Conservation (phyloP, 306 rosid species). For the Pterocarpus macrocarpus region DNA sequence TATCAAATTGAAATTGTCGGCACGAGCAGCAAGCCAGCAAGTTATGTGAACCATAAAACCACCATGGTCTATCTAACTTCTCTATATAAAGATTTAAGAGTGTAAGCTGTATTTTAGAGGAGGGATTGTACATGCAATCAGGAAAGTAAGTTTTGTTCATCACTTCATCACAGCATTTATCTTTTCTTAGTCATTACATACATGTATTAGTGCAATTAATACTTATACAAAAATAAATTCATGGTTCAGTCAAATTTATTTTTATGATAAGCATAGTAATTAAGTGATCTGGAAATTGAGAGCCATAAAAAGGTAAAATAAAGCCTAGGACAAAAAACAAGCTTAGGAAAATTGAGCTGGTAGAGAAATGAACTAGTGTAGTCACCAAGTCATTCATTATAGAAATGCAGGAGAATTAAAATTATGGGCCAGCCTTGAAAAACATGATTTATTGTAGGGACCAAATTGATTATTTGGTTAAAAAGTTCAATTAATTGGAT, state of each 20-base stretch:
- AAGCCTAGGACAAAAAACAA: not conserved
- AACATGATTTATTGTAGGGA: constrained; percentile 5
- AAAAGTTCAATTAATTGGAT: not conserved
- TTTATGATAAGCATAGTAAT: not conserved
- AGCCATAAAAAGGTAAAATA: not conserved
- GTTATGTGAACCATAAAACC: not conserved
- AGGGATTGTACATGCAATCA: not conserved
- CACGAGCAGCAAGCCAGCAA: constrained; percentile 2
- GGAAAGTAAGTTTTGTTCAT: not conserved
- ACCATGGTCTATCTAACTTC: not conserved
- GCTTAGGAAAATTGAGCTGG: no score
- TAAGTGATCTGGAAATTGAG: not conserved
- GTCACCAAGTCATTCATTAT: constrained; percentile 8
- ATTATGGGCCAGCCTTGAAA: not conserved
- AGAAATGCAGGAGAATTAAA: not conserved
- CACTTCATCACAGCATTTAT: not conserved
- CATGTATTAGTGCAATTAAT: not conserved
- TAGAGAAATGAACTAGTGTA: not conserved
- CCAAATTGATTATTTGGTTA: constrained; percentile 5
- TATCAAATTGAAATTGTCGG: constrained; percentile 14
- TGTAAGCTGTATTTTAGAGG: not conserved
- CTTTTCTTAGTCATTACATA: not conserved
- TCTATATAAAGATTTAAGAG: constrained; percentile 8
- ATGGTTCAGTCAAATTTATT: not conserved
- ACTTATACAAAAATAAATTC: not conserved